phyloP scores from a whole-genome alignment of 805 yeast species.

The Tetrapisispora nanseiensis region DNA sequence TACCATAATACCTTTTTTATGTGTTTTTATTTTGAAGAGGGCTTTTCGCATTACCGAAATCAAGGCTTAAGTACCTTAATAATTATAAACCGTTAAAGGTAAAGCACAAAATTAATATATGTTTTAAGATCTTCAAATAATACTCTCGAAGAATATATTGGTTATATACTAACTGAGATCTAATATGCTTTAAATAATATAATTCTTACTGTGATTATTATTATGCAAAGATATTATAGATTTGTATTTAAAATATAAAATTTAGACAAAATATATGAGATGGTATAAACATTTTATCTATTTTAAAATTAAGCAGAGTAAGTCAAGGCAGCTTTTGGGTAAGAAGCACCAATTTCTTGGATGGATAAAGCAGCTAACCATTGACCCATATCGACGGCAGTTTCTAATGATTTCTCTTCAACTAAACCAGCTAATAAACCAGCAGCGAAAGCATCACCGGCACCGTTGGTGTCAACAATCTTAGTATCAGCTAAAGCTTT shows the following conservation, averaged over 20 bases:
- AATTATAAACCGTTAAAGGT: no score
- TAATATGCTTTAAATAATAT: no score
- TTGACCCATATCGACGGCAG: conserved; percentile 75
- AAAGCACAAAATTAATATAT: no score
- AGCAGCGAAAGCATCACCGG: conserved; percentile 97
- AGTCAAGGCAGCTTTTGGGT: conserved; percentile 43
- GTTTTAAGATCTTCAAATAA: no score
- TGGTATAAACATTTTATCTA: neutral
- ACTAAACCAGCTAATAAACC: conserved; percentile 89
- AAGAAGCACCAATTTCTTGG: conserved; percentile 91
- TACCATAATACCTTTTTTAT: no score
- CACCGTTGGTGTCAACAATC: conserved; percentile 93
- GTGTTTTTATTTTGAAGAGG: no score
- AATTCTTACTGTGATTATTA: no score
- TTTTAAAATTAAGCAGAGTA: conserved; percentile 26
- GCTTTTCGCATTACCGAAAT: no score
- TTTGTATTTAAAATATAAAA: no score
- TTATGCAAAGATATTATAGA: neutral
- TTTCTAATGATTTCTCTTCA: conserved; percentile 52
- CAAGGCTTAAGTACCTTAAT: no score
- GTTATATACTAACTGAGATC: no score
- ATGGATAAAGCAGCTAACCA: conserved; percentile 91
- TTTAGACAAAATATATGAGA: neutral
- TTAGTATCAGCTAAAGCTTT: conserved; percentile 56
- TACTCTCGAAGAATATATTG: no score